Base-by-base conservation (phyloP, 1,284 basidiomycete species). In the Cutaneotrichosporon sp. region DNA sequence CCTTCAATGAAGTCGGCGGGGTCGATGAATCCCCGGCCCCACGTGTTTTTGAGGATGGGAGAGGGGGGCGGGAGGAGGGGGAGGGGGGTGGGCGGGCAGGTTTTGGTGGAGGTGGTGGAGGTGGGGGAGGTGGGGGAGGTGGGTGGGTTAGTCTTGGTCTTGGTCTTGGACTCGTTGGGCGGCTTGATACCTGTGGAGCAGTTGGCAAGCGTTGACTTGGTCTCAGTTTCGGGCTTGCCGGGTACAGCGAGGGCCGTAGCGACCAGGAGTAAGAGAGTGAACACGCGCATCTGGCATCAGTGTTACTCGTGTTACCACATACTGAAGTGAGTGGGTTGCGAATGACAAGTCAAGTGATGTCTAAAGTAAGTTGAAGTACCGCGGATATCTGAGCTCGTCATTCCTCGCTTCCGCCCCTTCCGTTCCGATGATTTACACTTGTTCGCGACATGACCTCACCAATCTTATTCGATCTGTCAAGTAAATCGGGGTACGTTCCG, bases 1-100 rank as follows among this genome's bases (percentile, higher is more conserved):
- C 51, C 51, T 7, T 13, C 26, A 14, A 53, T 34, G 31, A n/a
- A 34, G 51, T 11, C 11, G 31, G 26, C 51, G 31, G 26, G 8
- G 30, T 31, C 18, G 30, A 53, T 16, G 31, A n/a, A 53, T 16
- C 51, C 51, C 31, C 51, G 51, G 51, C 51, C 51, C 30, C 26
- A 53, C 18, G 42, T n/a, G 42, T 46, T 46, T 13, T 7, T 1
- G 14, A 42, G 7, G 18, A 18, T 46, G 42, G 18, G 42, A 3
- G 18, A 4, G 42, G 42, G 16, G 16, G 14, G 18, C 42, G 42
- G 18, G 18, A 18, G 42, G 42, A 18, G 2, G 2, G 42, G 42
- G 42, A 18, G 14, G 16, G 40, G 11, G 5, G 40, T 13, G 40
- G 40, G 14, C 40, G 40, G 40, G 40, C 14, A 18, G 40, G 11